Base-by-base conservation (phyloP, 2,329 filamentous ascomycete genomes). In the Fonsecaea pedrosoi region DNA sequence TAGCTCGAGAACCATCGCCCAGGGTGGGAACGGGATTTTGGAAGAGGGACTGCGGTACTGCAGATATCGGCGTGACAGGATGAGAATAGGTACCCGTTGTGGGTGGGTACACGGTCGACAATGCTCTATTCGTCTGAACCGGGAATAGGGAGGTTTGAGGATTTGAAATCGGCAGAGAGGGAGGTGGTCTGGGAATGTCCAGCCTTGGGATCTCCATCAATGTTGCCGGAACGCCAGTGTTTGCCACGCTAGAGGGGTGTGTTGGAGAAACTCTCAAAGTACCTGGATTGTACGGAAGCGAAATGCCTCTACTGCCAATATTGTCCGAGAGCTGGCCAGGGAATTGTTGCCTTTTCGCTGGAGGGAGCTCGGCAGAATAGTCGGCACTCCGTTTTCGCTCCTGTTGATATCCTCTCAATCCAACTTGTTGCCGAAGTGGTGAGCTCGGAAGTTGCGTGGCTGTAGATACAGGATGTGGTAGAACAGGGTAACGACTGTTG, bases 31-130 rank as follows among this genome's bases (percentile, higher is more conserved):
- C 70, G 2, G 79, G 75, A 60, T 74, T 66, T 67, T 78, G 75
- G 63, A 73, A 75, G 59, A 69, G 71, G 45, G 70, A 70, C 13
- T 73, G 74, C 60, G 76, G 75, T 35, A 75, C 74, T 32, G 77
- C 70, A 34, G 79, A 73, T 9, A 78, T 75, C 13, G 78, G 75
- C 30, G 81, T 75, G 54, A 82, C 78, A 37, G 80, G 76, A 61
- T 81, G 80, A n/a, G 80, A 77, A 82, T 84, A 87, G 58, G 81
- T 82, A 35, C 80, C 79, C 0, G 87, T 81, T 10, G 82, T 79
- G 12, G 84, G 84, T 37, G 88, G 84, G 76, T 91, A 97, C 1
- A 93, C 89, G 18, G 90, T 87, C 6, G 90, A 85, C 89, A 96
- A 94, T 8, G 92, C 87, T 57, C 91, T 87, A 12, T 69, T 75